Conservation (phyloP, 352 stramenopile genomes). For the Halophytophthora polymorphica region DNA sequence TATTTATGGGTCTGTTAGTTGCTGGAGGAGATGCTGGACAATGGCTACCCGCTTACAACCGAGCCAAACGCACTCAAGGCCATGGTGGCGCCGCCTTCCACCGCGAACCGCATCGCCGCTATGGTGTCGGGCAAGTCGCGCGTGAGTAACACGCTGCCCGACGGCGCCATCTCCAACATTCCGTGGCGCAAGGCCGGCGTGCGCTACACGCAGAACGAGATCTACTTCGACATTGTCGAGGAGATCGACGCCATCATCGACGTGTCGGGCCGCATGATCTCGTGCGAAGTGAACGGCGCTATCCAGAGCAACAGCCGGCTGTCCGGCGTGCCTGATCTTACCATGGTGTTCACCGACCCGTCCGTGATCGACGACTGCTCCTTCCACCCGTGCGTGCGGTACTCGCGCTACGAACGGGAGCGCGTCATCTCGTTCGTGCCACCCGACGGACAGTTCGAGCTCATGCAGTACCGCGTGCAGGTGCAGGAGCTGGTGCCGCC, state of each 20-base stretch:
- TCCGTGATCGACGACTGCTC: constrained; percentile 97
- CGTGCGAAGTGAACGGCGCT: constrained; percentile 92
- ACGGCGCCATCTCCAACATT: constrained; percentile 94
- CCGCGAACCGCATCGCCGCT: constrained; percentile 86
- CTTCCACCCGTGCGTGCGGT: constrained; percentile 98
- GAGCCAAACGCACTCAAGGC: constrained; percentile 97
- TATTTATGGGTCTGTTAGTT: constrained; percentile 33
- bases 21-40: constrained; percentile 97
- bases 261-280: constrained; percentile 88
- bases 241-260: constrained; percentile 97
- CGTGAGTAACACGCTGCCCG: constrained; percentile 90
- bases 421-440: constrained; percentile 97
- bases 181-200: constrained; percentile 96
- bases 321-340: constrained; percentile 95
- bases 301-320: constrained; percentile 96
- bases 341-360: constrained; percentile 95
- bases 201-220: constrained; percentile 96
- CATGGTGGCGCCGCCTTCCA: constrained; percentile 95
- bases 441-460: constrained; percentile 96
- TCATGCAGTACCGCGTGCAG: constrained; percentile 87
- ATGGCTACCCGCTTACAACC: constrained; percentile 96
- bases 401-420: constrained; percentile 95
- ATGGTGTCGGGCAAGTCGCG: constrained; percentile 89
- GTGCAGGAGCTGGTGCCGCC: constrained; percentile 82
- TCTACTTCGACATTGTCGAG: constrained; percentile 99